Conservation (phyloP, 495 filamentous ascomycete species). For the Penicillium lividum region DNA sequence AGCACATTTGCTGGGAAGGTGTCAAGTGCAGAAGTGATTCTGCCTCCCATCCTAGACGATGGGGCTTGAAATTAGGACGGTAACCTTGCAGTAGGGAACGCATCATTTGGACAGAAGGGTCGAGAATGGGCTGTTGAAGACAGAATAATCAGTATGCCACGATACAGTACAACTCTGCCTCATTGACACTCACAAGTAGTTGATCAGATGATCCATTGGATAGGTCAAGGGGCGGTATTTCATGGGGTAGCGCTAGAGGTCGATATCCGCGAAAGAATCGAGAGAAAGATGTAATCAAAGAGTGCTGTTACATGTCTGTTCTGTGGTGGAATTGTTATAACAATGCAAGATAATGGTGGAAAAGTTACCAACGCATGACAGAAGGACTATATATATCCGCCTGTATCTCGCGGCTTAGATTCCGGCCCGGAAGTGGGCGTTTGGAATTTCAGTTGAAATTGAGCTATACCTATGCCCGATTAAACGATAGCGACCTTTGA, state of each 20-base stretch:
- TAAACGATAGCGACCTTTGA: too few species aligned
- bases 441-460: too few species aligned
- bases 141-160: background rate
- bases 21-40: slow-evolving; percentile 9
- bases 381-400: background rate
- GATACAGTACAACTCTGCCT: background rate
- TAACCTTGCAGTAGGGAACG: slow-evolving; percentile 11
- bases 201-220: background rate
- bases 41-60: slow-evolving; percentile 9
- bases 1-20: slow-evolving; percentile 16
- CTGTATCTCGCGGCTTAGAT: too few species aligned
- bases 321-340: background rate
- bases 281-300: background rate
- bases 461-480: too few species aligned
- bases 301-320: background rate
- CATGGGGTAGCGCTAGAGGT: background rate
- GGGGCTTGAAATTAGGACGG: slow-evolving; percentile 8
- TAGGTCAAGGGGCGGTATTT: background rate
- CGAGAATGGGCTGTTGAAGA: background rate
- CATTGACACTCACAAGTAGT: background rate
- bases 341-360: background rate
- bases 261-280: background rate
- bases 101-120: background rate
- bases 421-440: too few species aligned
- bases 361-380: background rate